A percentile compares a stretch with the other conserved stretches of the same genome.
phyloP scores from a whole-genome alignment of 164 flowering plant genomes.

The Houttuynia cordata region DNA sequence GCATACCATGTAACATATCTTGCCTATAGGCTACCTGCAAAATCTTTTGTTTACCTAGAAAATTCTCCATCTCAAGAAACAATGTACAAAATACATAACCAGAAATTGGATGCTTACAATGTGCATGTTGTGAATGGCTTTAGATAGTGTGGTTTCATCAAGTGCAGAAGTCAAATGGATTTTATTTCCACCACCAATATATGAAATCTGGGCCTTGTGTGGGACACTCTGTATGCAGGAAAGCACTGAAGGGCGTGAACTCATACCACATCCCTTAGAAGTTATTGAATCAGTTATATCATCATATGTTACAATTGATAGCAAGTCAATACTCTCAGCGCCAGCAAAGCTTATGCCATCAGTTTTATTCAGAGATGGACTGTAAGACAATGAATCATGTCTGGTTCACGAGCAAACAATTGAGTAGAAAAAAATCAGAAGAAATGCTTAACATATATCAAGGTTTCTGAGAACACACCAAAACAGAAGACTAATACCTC shows the following conservation, averaged over 20 bases:
- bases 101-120: conserved; percentile 34
- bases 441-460: neutral
- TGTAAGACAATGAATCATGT: neutral
- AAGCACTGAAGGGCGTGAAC: conserved; percentile 41
- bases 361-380: neutral
- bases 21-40: no score
- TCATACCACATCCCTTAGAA: conserved; percentile 5
- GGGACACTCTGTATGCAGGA: conserved; percentile 36
- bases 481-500: neutral
- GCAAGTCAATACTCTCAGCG: conserved; percentile 11
- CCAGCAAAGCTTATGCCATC: neutral
- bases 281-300: conserved; percentile 5
- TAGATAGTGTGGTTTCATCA: conserved; percentile 12
- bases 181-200: conserved; percentile 19
- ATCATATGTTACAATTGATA: conserved; percentile 10
- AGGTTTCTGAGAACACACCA: neutral
- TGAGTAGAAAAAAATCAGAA: neutral
- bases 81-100: neutral
- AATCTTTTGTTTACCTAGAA: neutral
- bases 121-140: conserved; percentile 39
- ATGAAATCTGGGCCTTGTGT: conserved; percentile 27
- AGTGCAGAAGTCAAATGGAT: conserved; percentile 10
- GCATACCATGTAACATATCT: no score
- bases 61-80: neutral
- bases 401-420: neutral